These are phyloP conservation scores for Fragosphaeria purpurea DNA, from an alignment of 2,329 filamentous ascomycete genomes.

Conservation along the genomic window DNA sequence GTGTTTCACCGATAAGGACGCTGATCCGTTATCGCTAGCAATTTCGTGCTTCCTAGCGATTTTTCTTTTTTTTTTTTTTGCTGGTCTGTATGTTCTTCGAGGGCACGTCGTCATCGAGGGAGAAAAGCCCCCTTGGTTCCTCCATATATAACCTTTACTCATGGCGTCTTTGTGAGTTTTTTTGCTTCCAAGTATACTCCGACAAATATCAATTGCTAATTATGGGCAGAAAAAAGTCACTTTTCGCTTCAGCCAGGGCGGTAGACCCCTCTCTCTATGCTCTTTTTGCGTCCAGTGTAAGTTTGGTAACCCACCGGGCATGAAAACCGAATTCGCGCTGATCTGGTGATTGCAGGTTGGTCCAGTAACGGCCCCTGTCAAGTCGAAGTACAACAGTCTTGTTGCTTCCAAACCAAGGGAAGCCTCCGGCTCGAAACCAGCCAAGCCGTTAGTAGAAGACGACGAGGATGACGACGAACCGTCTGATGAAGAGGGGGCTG, in stretches of 20 bases:
- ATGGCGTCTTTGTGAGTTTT: constrained; percentile 6
- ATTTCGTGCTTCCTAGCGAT: no score
- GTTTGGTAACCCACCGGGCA: background rate
- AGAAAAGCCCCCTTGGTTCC: no score
- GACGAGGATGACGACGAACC: constrained; percentile 7
- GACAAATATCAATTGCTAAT: background rate
- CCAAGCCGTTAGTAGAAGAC: background rate
- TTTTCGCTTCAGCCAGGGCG: constrained; percentile 39
- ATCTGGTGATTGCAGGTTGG: constrained; percentile 30
- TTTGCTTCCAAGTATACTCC: background rate
- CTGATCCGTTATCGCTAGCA: no score
- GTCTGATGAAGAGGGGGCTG: constrained; percentile 19
- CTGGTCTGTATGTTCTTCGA: background rate
- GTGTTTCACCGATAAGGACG: no score
- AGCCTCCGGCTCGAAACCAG: constrained; percentile 6
- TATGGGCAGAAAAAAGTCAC: constrained; percentile 3
- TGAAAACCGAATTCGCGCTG: background rate
- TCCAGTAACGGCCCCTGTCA: constrained; percentile 36
- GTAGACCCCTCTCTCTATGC: constrained; percentile 61
- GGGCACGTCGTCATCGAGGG: no score
- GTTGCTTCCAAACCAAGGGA: constrained; percentile 3
- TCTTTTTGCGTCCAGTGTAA: constrained; percentile 63
- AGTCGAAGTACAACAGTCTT: constrained; percentile 31
- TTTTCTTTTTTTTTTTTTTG: background rate
- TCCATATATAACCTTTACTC: no score